Evolutionary conservation across 768 basidiomycete species (phyloP).

Genomic region (Psilocybe sp.): DNA sequence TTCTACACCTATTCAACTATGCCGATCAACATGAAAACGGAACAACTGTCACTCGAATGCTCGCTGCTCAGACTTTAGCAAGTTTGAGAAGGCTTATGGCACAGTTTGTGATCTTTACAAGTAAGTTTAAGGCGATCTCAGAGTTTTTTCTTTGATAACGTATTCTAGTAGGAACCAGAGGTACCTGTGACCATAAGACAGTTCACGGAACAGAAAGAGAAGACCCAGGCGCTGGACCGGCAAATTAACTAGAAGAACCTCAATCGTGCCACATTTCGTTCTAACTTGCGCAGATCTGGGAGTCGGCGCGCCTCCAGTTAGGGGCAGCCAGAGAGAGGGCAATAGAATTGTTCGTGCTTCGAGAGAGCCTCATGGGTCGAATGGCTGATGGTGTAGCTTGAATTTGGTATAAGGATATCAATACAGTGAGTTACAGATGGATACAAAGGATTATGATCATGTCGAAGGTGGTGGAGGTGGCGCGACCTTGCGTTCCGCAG

Average conservation of each 20-base stretch:
- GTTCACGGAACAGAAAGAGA: constrained; percentile 35
- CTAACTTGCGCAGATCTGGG: constrained; percentile 35
- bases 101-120: constrained; percentile 30
- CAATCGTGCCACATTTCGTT: constrained; percentile 14
- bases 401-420: not conserved
- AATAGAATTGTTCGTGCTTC: constrained; percentile 42
- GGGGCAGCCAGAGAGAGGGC: constrained; percentile 38
- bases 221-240: constrained; percentile 32
- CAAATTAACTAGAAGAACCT: constrained; percentile 40
- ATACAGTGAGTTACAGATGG: too few relatives aligned
- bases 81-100: constrained; percentile 33
- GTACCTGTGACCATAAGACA: constrained; percentile 34
- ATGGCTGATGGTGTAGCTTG: constrained; percentile 41
- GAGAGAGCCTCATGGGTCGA: constrained; percentile 42
- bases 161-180: constrained; percentile 19
- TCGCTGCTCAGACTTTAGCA: constrained; percentile 29
- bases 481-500: too few relatives aligned
- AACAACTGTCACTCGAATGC: constrained; percentile 27
- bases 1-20: constrained; percentile 38
- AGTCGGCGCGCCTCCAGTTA: constrained; percentile 42
- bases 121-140: constrained; percentile 18
- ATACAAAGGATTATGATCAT: too few relatives aligned
- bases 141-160: not conserved
- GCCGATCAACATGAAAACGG: constrained; percentile 29
- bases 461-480: too few relatives aligned